These are phyloP conservation scores for Thymus mandschuricus DNA, from an alignment of 257 asterid species.

Conservation along the genomic window DNA sequence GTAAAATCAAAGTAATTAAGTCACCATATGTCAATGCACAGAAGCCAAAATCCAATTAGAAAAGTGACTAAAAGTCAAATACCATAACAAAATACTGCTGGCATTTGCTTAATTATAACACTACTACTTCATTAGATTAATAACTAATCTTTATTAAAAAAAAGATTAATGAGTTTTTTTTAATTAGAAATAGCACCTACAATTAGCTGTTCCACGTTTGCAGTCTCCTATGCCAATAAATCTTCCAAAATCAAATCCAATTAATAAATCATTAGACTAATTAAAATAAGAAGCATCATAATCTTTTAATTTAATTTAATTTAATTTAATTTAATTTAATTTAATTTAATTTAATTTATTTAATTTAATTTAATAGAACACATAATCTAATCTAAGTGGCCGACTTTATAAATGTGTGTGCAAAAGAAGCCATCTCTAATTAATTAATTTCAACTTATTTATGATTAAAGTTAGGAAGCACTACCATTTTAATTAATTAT, in stretches of 20 bases:
- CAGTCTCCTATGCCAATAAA: background rate
- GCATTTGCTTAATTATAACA: slow-evolving; percentile 9
- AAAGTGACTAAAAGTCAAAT: slow-evolving; percentile 30
- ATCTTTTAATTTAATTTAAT: background rate
- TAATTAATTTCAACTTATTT: background rate
- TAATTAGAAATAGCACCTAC: slow-evolving; percentile 6
- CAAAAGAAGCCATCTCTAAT: background rate
- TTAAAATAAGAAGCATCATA: background rate
- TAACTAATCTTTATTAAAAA: background rate
- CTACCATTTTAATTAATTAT: too few relatives aligned
- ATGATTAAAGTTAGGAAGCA: slow-evolving; percentile 2
- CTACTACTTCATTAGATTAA: background rate
- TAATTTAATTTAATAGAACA: background rate
- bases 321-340: too few relatives aligned
- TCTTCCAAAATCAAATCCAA: background rate
- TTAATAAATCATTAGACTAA: background rate
- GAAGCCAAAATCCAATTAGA: slow-evolving; percentile 11
- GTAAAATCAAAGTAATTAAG: background rate
- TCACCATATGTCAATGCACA: slow-evolving; percentile 23
- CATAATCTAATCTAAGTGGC: slow-evolving; percentile 12
- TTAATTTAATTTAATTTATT: background rate
- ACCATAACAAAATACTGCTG: background rate
- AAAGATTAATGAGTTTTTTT: background rate
- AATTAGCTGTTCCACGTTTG: slow-evolving; percentile 33
- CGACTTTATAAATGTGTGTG: background rate